Percentiles rank a stretch among this genome's conserved stretches.
These are phyloP conservation scores for Hordeum marinum DNA, from an alignment of 176 grass and related monocot genomes.

Conservation along the genomic window DNA sequence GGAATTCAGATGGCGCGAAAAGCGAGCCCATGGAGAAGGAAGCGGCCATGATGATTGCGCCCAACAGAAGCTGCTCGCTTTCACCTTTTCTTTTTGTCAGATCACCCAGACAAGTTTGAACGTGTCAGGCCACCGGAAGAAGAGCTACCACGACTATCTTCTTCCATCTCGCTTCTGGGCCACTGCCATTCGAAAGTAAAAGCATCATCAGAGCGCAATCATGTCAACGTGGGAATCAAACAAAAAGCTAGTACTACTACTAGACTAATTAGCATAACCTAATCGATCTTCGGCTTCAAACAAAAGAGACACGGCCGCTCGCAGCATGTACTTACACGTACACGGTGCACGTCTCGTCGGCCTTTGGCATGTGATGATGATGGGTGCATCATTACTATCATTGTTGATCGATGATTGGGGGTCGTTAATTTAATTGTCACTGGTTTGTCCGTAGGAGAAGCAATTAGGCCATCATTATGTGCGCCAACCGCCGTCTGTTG, in stretches of 20 bases:
- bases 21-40: background rate
- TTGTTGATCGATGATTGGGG: background rate
- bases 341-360: background rate
- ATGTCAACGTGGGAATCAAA: constrained; percentile 8
- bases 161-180: background rate
- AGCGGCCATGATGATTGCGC: constrained; percentile 1
- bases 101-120: constrained; percentile 13
- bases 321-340: background rate
- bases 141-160: background rate
- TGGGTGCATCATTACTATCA: background rate
- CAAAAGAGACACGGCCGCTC: background rate
- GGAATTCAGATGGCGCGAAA: constrained; percentile 28
- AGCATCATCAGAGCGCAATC: background rate
- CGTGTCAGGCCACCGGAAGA: background rate
- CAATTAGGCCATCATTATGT: background rate
- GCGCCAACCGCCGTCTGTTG: background rate
- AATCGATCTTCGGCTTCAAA: background rate
- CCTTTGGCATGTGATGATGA: background rate
- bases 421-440: too few species aligned
- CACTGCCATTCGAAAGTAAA: background rate
- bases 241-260: background rate
- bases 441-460: background rate
- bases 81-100: constrained; percentile 46
- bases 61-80: constrained; percentile 7
- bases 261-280: background rate